Evolutionary conservation across 257 asterid species (phyloP), one percentile per base, ranked within the genome.

Genomic region (Cruciata laevipes): DNA sequence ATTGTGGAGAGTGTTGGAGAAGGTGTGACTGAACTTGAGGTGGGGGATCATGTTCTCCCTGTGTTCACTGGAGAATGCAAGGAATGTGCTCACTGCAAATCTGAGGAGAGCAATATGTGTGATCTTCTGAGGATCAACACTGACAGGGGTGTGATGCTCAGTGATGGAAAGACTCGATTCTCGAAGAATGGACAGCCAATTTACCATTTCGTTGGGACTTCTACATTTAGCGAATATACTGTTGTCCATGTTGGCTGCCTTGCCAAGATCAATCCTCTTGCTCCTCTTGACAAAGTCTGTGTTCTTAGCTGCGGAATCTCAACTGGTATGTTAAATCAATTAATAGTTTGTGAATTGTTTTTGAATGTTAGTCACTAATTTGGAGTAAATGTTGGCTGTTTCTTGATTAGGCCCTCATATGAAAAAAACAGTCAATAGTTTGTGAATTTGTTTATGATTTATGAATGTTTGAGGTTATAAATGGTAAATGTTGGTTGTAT

Each of bases 1-100:
- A 81, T 90, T 74, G 97, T 90, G 73, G 95, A 87, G 86, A 90
- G 94, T 23, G 86, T 85, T 0, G 94, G 97, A n/a, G 97, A 90
- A 64, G 94, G 91, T 21, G 96, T 88, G n/a, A 83, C 85, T 0
- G 96, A 83, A 5, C 74, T 90, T 27, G 76, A 59, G 4, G 82
- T 83, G 0, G 96, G 97, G 23, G 97, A 88, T 52, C 97, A 87
- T 11, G 97, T 88, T 4, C 89, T 90, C 25, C 97, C 96, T 0
- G 83, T 90, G 0, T 90, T 90, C 78, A 90, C 95, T 0, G 97
- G 97, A 18, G 97, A 88, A 82, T 87, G 97, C 63, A 63, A 76
- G 69, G 89, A 87, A 0, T 86, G 96, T 68, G 84, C 82, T 53
- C 95, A 90, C 65, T 90, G 97, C 33, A 87, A 84, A 71, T 83